These are phyloP conservation scores for Acanthamoeba triangularis DNA, from an alignment of 208 protist species.

Conservation along the genomic window DNA sequence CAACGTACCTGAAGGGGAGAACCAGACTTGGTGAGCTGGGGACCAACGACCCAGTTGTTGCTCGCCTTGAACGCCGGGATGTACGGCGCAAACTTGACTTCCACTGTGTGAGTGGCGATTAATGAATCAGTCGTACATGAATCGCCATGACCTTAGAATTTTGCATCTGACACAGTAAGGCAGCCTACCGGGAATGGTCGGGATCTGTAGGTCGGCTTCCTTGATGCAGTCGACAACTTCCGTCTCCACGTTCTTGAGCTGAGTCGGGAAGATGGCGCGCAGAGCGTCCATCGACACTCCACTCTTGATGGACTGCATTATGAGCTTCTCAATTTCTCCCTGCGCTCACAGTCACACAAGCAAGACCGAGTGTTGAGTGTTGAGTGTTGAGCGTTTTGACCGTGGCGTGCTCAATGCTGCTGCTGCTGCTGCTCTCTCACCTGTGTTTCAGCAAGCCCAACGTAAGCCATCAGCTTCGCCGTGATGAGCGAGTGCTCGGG, in stretches of 20 bases:
- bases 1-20: background rate
- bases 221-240: constrained; percentile 25
- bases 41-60: constrained; percentile 71
- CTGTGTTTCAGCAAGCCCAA: constrained; percentile 64
- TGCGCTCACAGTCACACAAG: background rate
- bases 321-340: constrained; percentile 44
- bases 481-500: constrained; percentile 41
- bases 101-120: background rate
- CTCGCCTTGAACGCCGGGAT: constrained; percentile 60
- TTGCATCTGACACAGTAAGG: background rate
- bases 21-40: background rate
- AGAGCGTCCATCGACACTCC: constrained; percentile 39
- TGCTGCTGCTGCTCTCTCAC: background rate
- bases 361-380: background rate
- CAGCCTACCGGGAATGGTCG: constrained; percentile 4
- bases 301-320: constrained; percentile 26
- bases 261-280: constrained; percentile 4
- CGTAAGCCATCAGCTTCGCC: constrained; percentile 69
- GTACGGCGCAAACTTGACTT: constrained; percentile 4
- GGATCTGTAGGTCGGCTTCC: background rate
- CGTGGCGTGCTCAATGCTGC: background rate
- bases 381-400: too few species aligned
- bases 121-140: background rate
- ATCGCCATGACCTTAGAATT: too few species aligned
- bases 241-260: background rate